Evolutionary conservation across 805 yeast genomes (phyloP), one percentile per base, ranked within the genome.

Genomic region (Ogataea naganishii): DNA sequence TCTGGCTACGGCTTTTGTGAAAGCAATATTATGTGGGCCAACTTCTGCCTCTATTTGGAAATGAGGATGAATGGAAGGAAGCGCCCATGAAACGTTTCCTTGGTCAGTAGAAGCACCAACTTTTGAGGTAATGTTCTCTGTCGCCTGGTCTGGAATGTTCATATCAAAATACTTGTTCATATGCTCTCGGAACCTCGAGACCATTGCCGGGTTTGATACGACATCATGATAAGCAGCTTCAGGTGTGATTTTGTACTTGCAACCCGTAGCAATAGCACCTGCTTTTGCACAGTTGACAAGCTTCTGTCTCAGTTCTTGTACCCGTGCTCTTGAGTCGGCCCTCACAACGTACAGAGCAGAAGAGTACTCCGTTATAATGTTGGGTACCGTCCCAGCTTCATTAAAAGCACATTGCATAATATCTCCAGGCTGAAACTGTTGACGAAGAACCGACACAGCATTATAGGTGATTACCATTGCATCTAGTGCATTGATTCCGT

Each of bases 241-340:
- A 33, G 51, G 56, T 27, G 49, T 53, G 23, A 51, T 44, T 3
- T 60, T 47, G 30, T 44, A 49, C 23, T 29, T 50, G 52, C 48
- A 56, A 36, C 34, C 63, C 46, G 43, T 58, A 43, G 42, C 60
- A 30, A 41, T 20, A 8, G 45, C 39, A 21, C 44, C 48, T 8
- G 43, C 48, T 20, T 36, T 39, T 24, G 39, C 26, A 35, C 51
- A 46, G 35, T 58, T 54, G 17, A 46, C 52, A 20, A 58, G 51
- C 12, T 56, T 36, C 20, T 23, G 22, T 16, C 37, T 38, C 23
- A 46, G 25, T 19, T 38, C 38, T 11, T 27, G 41, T 27, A 46
- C 32, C 30, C 47, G 33, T n/a, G 26, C 26, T 30, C 41, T 39
- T 15, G 39, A 21, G 16, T 18, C 27, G 8, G 49, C 37, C 23